These are phyloP conservation scores for Fraxinus ornus DNA, from an alignment of 305 asterid species.

Conservation along the genomic window DNA sequence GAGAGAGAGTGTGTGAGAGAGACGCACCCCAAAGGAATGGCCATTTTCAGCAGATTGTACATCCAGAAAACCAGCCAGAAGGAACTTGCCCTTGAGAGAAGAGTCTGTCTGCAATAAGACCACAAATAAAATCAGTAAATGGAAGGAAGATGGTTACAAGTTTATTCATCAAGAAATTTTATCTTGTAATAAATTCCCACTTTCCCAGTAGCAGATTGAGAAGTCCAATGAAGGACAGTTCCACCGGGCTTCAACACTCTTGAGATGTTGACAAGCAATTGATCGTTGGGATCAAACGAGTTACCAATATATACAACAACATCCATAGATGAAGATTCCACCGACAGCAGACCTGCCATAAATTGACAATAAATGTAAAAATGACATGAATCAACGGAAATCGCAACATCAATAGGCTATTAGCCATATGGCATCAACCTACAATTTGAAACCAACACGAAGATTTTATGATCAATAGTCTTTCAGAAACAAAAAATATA, in stretches of 20 bases:
- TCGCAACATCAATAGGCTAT: not conserved
- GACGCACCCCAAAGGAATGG: conserved; percentile 59
- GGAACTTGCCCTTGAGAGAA: conserved; percentile 64
- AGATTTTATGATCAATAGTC: not conserved
- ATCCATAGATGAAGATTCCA: conserved; percentile 63
- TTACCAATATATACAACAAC: conserved; percentile 45
- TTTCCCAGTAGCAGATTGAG: conserved; percentile 40
- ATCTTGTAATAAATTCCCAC: conserved; percentile 31
- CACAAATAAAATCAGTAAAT: conserved; percentile 5
- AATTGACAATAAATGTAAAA: conserved; percentile 8
- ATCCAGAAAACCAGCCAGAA: conserved; percentile 80
- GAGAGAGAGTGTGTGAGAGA: not conserved
- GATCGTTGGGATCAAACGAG: conserved; percentile 52
- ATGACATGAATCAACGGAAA: not conserved
- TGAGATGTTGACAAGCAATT: conserved; percentile 51
- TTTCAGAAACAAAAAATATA: not conserved
- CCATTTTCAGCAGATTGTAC: conserved; percentile 45
- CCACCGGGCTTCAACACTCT: conserved; percentile 76
- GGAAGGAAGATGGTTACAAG: not conserved
- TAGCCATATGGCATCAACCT: not conserved
- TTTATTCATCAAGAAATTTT: not conserved
- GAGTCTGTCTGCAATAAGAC: conserved; percentile 47
- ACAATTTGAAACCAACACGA: not conserved
- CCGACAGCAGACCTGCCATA: conserved; percentile 47
- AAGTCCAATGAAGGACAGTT: conserved; percentile 39